Evolutionary conservation across 139 green algal genomes (phyloP), one percentile per base, ranked within the genome.

Genomic region (Yamagishiella unicocca): DNA sequence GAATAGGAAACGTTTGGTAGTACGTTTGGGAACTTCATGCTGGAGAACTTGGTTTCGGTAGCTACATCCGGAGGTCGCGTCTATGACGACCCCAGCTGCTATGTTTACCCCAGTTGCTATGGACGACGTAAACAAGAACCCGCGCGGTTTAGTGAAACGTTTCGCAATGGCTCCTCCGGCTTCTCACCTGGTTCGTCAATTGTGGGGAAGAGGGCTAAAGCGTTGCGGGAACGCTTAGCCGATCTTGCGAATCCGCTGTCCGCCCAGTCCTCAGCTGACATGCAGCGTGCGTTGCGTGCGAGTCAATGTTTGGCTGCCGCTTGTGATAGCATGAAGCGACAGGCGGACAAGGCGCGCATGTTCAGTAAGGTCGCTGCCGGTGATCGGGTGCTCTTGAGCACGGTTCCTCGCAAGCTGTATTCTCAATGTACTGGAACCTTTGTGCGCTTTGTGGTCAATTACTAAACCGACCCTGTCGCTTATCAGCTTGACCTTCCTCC

Each of bases 281-380:
- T 54, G 70, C 70, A 78, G 70, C 2, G 22, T 55, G 70, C 70
- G 24, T 29, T 78, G 25, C 70, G 70, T 78, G 70, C 70, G 19
- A 33, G 25, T 25, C 19, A 78, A 25, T 78, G 70, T 78, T 27
- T 75, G 37, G 21, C 37, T 50, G 67, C 29, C 10, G 67, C 67
- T 31, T 37, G 37, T 19, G 67, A 75, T 17, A 35, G 35, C 50
- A 46, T 75, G 67, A 53, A 33, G 1, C 35, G 37, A 7, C 50
- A n/a, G n/a, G n/a, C n/a, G n/a, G n/a, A n/a, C n/a, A n/a, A n/a
- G n/a, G n/a, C n/a, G n/a, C n/a, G n/a, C n/a, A n/a, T n/a, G n/a
- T n/a, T n/a, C n/a, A n/a, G n/a, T n/a, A n/a, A n/a, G 35, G 31
- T 75, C 14, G 31, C n/a, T 8, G 37, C 33, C 9, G 37, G 37